Conservation (phyloP, 345 rosid genomes). For the Pugionium cornutum region DNA sequence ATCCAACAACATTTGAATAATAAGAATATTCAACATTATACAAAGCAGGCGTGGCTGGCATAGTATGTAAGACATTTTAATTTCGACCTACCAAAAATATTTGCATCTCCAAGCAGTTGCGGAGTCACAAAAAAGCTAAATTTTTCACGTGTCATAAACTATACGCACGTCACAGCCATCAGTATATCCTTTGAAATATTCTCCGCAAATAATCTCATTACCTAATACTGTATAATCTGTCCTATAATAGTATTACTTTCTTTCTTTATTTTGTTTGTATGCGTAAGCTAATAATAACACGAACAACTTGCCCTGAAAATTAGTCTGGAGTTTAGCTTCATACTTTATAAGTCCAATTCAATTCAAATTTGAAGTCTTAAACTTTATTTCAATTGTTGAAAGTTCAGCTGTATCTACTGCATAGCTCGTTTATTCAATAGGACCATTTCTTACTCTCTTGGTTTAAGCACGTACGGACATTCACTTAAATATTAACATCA, state of each 20-base stretch:
- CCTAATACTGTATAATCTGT: conserved; percentile 9
- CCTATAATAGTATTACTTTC: conserved; percentile 2
- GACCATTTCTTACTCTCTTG: background rate
- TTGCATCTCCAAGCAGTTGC: conserved; percentile 25
- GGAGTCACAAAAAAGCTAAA: conserved; percentile 7
- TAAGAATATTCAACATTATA: conserved; percentile 20
- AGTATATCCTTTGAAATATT: conserved; percentile 34
- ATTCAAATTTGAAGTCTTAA: conserved; percentile 33
- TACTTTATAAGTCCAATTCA: conserved; percentile 3
- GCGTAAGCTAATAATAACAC: conserved; percentile 18
- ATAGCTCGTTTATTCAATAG: conserved; percentile 4
- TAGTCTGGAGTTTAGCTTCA: background rate
- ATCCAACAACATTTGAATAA: no score
- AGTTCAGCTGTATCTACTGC: conserved; percentile 12
- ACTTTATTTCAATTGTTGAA: background rate
- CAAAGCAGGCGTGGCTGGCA: conserved; percentile 14
- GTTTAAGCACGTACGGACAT: background rate
- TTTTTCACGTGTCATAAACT: conserved; percentile 37
- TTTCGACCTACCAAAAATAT: conserved; percentile 37
- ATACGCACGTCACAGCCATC: conserved; percentile 25
- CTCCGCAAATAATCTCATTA: background rate
- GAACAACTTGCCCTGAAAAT: conserved; percentile 18
- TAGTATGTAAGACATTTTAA: background rate
- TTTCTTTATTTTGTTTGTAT: background rate
- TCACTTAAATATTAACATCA: background rate